Conservation (phyloP, 192 early-diverging fungal species). For the Diversispora eburnea region DNA sequence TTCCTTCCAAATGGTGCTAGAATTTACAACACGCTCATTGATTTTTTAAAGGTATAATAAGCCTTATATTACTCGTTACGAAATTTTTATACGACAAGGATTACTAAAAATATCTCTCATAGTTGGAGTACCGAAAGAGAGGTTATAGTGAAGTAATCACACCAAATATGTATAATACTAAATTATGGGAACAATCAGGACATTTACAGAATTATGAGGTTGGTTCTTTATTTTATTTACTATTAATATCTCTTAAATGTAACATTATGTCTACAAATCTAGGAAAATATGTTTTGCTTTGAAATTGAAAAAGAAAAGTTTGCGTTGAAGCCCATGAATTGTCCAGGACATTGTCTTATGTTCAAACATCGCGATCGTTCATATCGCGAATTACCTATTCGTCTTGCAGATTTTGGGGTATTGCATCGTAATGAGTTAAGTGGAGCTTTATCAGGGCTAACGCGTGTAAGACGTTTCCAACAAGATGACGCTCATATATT, state of each 20-base stretch:
- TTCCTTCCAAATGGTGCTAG: constrained; percentile 94
- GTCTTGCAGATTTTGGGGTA: constrained; percentile 97
- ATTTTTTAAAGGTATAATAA: constrained; percentile 69
- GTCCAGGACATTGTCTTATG: constrained; percentile 97
- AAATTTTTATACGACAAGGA: not conserved
- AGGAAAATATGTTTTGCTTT: constrained; percentile 95
- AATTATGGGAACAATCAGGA: constrained; percentile 94
- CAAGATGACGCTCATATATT: constrained; percentile 99
- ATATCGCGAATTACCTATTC: constrained; percentile 92
- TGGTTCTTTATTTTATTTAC: not conserved
- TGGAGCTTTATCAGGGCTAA: constrained; percentile 90
- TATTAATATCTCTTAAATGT: not conserved
- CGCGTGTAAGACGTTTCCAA: constrained; percentile 97
- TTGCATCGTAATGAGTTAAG: constrained; percentile 93
- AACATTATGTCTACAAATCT: too few species aligned
- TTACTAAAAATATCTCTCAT: not conserved
- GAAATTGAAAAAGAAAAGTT: constrained; percentile 96
- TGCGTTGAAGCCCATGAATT: constrained; percentile 99
- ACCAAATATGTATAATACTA: constrained; percentile 98
- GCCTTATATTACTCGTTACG: not conserved
- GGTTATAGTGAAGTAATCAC: constrained; percentile 96
- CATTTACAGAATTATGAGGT: constrained; percentile 89
- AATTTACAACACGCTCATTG: constrained; percentile 93
- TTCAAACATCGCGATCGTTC: constrained; percentile 90
- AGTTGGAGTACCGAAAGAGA: constrained; percentile 79